A percentile compares a stretch with the other conserved stretches of the same genome.
Evolutionary conservation across 148 eudicot species (phyloP).

Genomic region (Rhododendron henanense): DNA sequence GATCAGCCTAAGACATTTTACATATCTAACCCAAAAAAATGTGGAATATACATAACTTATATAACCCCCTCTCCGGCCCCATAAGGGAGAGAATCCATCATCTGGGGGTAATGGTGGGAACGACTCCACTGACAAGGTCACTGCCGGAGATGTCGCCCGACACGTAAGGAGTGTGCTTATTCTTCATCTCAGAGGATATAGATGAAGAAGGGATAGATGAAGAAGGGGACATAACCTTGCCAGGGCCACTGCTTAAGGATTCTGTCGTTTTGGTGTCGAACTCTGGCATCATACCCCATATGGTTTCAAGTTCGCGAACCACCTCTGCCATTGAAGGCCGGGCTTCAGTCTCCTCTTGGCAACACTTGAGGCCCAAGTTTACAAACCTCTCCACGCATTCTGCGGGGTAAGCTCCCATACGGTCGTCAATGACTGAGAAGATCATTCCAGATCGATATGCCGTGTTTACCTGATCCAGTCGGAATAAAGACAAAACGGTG

Average conservation of each 20-base stretch:
- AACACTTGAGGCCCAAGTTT: slow-evolving; percentile 43
- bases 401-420: slow-evolving; percentile 64
- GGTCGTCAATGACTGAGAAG: slow-evolving; percentile 48
- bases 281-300: slow-evolving; percentile 48
- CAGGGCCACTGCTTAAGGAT: slow-evolving; percentile 14
- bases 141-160: slow-evolving; percentile 49
- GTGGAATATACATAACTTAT: background rate
- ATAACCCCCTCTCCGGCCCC: background rate
- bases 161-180: slow-evolving; percentile 25
- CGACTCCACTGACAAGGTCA: slow-evolving; percentile 50
- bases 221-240: slow-evolving; percentile 14
- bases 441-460: slow-evolving; percentile 49
- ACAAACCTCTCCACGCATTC: slow-evolving; percentile 54
- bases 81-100: slow-evolving; percentile 15
- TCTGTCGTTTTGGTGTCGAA: slow-evolving; percentile 25
- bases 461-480: slow-evolving; percentile 40
- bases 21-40: background rate
- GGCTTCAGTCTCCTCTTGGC: slow-evolving; percentile 43
- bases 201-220: slow-evolving; percentile 31
- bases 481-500: background rate
- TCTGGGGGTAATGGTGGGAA: slow-evolving; percentile 43
- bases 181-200: slow-evolving; percentile 22
- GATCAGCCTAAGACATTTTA: background rate
- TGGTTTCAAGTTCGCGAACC: slow-evolving; percentile 45
- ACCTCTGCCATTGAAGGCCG: slow-evolving; percentile 58